phyloP scores from a whole-genome alignment of 495 filamentous ascomycete genomes.

The Aspergillus ostianus region DNA sequence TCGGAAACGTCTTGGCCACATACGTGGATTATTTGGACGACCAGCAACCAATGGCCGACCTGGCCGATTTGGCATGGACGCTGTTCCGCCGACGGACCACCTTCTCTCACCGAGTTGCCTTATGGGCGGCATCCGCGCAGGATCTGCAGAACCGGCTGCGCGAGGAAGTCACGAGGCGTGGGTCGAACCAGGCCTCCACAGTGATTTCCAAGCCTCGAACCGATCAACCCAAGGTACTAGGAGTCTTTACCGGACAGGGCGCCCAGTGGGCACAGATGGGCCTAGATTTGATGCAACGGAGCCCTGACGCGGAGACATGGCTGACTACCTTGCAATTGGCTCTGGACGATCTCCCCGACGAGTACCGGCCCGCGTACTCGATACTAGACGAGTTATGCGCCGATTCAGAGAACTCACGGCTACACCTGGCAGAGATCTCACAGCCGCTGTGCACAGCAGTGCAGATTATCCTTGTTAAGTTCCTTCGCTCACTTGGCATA shows the following conservation, averaged over 20 bases:
- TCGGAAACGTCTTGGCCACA: constrained; percentile 12
- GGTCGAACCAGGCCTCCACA: neutral
- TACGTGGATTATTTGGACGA: no score
- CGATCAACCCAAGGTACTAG: neutral
- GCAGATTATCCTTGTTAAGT: constrained; percentile 14
- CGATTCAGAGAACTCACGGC: neutral
- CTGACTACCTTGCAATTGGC: neutral
- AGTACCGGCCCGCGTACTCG: constrained; percentile 3
- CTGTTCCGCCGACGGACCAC: no score
- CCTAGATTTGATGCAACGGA: constrained; percentile 10
- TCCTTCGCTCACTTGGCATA: constrained; percentile 14
- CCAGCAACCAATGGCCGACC: no score
- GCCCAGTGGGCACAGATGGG: constrained; percentile 31
- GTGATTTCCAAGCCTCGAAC: constrained; percentile 33
- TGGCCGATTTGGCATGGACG: no score
- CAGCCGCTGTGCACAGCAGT: constrained; percentile 37
- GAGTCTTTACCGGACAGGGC: constrained; percentile 19
- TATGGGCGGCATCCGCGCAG: no score
- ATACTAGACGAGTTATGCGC: constrained; percentile 2
- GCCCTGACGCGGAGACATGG: neutral
- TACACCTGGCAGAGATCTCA: constrained; percentile 14
- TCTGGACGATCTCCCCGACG: neutral
- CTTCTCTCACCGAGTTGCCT: no score
- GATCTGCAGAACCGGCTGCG: no score
- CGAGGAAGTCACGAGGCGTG: no score